These are phyloP conservation scores for Casuarina glauca DNA, from an alignment of 306 rosid species.

Conservation along the genomic window DNA sequence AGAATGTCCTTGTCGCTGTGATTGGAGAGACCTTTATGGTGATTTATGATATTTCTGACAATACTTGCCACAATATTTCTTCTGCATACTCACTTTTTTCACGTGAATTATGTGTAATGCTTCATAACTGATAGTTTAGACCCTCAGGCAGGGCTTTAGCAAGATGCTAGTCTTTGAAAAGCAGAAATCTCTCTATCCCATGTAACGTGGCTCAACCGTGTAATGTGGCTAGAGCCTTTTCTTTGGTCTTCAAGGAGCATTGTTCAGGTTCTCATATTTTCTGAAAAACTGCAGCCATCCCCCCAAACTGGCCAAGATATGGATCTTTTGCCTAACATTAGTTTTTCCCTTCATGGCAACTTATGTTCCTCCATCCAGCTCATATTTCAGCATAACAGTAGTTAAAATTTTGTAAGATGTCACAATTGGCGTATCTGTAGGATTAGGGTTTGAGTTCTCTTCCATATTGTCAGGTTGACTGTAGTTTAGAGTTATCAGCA, in stretches of 20 bases:
- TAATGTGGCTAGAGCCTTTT: not conserved
- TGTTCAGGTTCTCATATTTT: too few species aligned
- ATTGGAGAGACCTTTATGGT: constrained; percentile 72
- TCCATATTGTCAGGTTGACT: not conserved
- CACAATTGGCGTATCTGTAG: not conserved
- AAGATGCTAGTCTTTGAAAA: not conserved
- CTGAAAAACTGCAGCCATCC: too few species aligned
- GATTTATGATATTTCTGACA: constrained; percentile 21
- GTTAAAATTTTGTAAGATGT: not conserved
- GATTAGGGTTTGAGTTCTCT: not conserved
- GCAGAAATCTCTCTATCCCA: not conserved
- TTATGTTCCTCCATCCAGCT: not conserved
- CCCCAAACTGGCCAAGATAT: too few species aligned
- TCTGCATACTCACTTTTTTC: not conserved
- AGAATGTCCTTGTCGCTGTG: constrained; percentile 76
- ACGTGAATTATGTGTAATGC: not conserved
- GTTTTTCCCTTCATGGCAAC: not conserved
- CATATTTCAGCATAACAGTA: not conserved
- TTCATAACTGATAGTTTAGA: constrained; percentile 15
- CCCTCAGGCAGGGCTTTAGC: not conserved
- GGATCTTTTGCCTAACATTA: too few species aligned
- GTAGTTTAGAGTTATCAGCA: not conserved
- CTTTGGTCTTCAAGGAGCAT: not conserved
- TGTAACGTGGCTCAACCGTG: not conserved
- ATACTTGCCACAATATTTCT: constrained; percentile 11